phyloP scores from a whole-genome alignment of 495 filamentous ascomycete species.

The Cercophora samala region DNA sequence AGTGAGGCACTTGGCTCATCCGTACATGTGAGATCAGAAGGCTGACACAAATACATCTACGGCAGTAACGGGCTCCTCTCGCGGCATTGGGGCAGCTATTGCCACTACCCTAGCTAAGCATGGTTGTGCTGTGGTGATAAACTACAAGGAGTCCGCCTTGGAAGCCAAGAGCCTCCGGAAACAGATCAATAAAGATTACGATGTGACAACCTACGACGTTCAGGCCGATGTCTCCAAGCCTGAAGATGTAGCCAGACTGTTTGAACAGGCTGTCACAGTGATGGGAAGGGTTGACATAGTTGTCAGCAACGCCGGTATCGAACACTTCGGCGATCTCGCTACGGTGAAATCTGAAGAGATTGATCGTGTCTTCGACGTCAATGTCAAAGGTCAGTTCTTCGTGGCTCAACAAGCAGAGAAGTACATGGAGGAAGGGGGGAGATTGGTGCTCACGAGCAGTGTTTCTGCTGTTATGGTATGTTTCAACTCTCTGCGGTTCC shows the following conservation, averaged over 20 bases:
- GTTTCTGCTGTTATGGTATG: not conserved
- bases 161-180: not conserved
- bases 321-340: not conserved
- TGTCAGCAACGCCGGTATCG: not conserved
- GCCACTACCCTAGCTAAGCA: not conserved
- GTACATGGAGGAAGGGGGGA: conserved; percentile 5
- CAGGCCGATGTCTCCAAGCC: not conserved
- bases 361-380: conserved; percentile 10
- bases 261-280: not conserved
- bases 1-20: not conserved
- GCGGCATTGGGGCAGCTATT: not conserved
- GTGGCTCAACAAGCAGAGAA: conserved; percentile 10
- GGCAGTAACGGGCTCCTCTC: not conserved
- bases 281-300: not conserved
- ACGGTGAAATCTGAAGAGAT: not conserved
- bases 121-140: not conserved
- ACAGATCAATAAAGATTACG: not conserved
- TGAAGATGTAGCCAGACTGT: not conserved
- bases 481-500: not conserved
- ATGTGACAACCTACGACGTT: not conserved
- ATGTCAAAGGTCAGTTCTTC: conserved; percentile 15
- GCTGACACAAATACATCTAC: not conserved
- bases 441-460: not conserved
- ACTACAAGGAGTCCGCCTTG: not conserved
- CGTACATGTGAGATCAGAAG: not conserved